Conservation (phyloP, 2,329 filamentous ascomycete species). For the Diaporthe vexans region DNA sequence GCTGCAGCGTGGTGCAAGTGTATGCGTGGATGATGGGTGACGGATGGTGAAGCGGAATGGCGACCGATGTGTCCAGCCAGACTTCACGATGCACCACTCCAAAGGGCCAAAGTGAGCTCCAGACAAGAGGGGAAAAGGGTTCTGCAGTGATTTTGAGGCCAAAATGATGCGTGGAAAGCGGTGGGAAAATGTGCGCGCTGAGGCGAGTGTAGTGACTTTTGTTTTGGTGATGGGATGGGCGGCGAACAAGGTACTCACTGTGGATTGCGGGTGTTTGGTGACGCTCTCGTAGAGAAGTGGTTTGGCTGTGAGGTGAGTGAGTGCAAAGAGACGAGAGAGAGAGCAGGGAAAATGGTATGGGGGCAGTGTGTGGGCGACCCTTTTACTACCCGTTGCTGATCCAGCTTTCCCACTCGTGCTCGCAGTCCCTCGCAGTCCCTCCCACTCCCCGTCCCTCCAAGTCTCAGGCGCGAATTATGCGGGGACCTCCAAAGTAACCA, state of each 20-base stretch:
- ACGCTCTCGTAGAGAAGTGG: constrained; percentile 38
- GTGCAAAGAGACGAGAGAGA: constrained; percentile 35
- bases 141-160: constrained; percentile 19
- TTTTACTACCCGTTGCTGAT: constrained; percentile 39
- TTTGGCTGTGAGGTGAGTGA: constrained; percentile 36
- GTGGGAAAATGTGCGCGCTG: constrained; percentile 38
- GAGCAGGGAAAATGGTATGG: constrained; percentile 36
- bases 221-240: constrained; percentile 47
- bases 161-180: constrained; percentile 23
- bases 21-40: constrained; percentile 39
- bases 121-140: constrained; percentile 32
- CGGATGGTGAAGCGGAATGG: constrained; percentile 39
- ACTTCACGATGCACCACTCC: constrained; percentile 28
- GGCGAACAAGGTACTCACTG: constrained; percentile 40
- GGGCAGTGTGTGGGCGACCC: constrained; percentile 37
- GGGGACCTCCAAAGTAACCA: constrained; percentile 28
- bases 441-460: constrained; percentile 32
- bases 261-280: constrained; percentile 37
- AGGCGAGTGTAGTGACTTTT: constrained; percentile 54
- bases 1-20: constrained; percentile 37
- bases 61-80: constrained; percentile 32
- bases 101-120: constrained; percentile 25
- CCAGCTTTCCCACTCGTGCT: constrained; percentile 27
- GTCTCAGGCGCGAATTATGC: constrained; percentile 34
- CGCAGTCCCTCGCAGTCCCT: constrained; percentile 21